Evolutionary conservation across 139 green algal genomes (phyloP), one percentile per base, ranked within the genome.

Genomic region (Chlorella sp.): DNA sequence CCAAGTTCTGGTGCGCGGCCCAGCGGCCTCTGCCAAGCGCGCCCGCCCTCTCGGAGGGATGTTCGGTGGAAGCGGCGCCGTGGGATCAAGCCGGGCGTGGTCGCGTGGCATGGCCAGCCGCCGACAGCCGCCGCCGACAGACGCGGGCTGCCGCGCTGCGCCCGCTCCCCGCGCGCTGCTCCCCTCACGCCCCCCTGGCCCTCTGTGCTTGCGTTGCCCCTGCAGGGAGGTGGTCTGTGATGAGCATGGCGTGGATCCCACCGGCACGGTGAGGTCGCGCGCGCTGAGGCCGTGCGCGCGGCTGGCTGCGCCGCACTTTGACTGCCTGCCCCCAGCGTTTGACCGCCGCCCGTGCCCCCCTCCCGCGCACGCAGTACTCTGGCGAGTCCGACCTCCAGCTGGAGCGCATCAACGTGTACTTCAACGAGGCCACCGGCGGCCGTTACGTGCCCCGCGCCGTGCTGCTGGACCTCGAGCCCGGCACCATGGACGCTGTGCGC

Each of bases 331-430:
- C 40, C 19, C 31, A 1, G 27, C 43, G 15, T n/a, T 38, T 41
- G n/a, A n/a, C n/a, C n/a, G n/a, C n/a, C n/a, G n/a, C n/a, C 21
- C 65, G 42, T 72, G 27, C 42, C 36, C 2, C 41, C 11, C 59
- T 31, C 17, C n/a, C 25, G 11, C 42, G 3, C 40, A 12, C 76
- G 51, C 71, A 84, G 63, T 86, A 86, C 58, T 67, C 91, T 50
- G 96, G 96, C 46, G 94, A 98, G 87, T 93, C 84, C 23, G 96
- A 99, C 84, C 89, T 99, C 55, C 96, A 99, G 90, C 86, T 99
- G 55, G 96, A 99, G 90, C 92, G 96, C 76, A 96, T 99, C 87
- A 99, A 99, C 81, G 96, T 99, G 19, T 99, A 99, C 89, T 99
- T 97, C 91, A 99, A 98, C 81, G 96, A 99, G 87, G 96, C 96